A percentile compares a stretch with the other conserved stretches of the same genome.
Conservation (phyloP, 2,329 filamentous ascomycete species). For the Plenodomus lindquistii region DNA sequence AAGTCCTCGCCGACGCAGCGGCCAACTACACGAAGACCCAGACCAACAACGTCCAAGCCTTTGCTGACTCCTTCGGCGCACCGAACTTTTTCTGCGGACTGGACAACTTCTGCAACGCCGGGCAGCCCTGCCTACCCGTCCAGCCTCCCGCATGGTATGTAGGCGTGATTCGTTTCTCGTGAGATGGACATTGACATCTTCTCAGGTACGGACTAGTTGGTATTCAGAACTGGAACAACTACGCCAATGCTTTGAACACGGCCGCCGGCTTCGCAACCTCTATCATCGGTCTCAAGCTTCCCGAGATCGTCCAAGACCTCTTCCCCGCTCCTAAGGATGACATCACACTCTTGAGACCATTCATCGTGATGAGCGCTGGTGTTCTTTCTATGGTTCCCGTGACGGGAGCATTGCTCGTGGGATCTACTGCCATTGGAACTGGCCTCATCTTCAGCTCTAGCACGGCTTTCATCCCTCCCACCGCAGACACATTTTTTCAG, state of each 20-base stretch:
- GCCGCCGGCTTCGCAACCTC: conserved; percentile 8
- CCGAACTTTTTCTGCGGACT: conserved; percentile 12
- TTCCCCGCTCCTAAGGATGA: conserved; percentile 8
- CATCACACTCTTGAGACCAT: conserved; percentile 5
- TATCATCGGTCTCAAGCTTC: conserved; percentile 5
- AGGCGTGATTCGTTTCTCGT: no score
- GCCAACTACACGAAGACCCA: conserved; percentile 3
- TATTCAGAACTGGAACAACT: conserved; percentile 15
- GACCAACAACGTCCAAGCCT: conserved; percentile 9
- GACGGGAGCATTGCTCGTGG: conserved; percentile 1
- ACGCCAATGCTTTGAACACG: conserved; percentile 10
- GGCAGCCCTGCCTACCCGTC: conserved; percentile 10
- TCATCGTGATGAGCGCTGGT: conserved; percentile 1
- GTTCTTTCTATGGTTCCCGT: conserved; percentile 3
- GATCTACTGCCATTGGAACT: not conserved
- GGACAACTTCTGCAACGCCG: conserved; percentile 12
- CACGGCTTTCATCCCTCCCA: conserved; percentile 1
- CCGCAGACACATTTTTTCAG: conserved; percentile 4
- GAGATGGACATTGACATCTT: no score
- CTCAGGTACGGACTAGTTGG: conserved; percentile 8
- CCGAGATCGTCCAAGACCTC: conserved; percentile 4
- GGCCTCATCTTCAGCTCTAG: not conserved
- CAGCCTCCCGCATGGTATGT: no score
- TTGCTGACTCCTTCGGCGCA: conserved; percentile 9
- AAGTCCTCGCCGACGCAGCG: conserved; percentile 4